These are phyloP conservation scores for Eleusine indica DNA, from an alignment of 176 grass and related monocot species.

Conservation along the genomic window DNA sequence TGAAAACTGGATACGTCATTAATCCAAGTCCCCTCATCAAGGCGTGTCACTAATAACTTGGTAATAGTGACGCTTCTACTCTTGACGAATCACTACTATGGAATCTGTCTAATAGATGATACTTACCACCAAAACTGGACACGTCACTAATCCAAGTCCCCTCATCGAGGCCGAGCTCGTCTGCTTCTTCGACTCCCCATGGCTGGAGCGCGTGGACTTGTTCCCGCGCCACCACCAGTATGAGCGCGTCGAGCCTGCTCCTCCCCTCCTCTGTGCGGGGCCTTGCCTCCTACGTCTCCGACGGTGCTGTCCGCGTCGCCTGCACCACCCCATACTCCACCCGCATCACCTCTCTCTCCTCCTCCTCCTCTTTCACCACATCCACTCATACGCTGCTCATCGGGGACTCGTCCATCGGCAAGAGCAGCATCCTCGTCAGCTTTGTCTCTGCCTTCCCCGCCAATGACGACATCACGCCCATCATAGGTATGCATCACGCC, in stretches of 20 bases:
- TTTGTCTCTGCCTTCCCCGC: constrained; percentile 64
- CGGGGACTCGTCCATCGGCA: constrained; percentile 79
- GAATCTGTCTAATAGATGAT: too few species aligned
- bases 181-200: too few species aligned
- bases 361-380: background rate
- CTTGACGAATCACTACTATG: too few species aligned
- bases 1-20: too few species aligned
- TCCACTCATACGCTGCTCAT: constrained; percentile 60
- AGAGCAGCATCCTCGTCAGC: constrained; percentile 80
- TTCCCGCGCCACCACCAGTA: too few species aligned
- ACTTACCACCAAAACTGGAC: too few species aligned
- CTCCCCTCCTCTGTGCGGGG: constrained; percentile 61
- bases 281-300: constrained; percentile 82
- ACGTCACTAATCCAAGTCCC: fast-evolving
- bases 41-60: too few species aligned
- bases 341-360: constrained; percentile 11
- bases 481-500: constrained; percentile 54
- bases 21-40: too few species aligned
- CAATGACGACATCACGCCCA: constrained; percentile 56
- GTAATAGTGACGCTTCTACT: too few species aligned
- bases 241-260: constrained; percentile 63
- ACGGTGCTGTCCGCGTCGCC: constrained; percentile 68
- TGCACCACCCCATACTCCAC: constrained; percentile 51
- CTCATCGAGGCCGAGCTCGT: fast-evolving
- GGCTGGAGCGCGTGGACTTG: too few species aligned